Percentiles rank a stretch among this genome's conserved stretches.
Evolutionary conservation across 345 rosid species (phyloP).

Genomic region (Corymbia maculata): DNA sequence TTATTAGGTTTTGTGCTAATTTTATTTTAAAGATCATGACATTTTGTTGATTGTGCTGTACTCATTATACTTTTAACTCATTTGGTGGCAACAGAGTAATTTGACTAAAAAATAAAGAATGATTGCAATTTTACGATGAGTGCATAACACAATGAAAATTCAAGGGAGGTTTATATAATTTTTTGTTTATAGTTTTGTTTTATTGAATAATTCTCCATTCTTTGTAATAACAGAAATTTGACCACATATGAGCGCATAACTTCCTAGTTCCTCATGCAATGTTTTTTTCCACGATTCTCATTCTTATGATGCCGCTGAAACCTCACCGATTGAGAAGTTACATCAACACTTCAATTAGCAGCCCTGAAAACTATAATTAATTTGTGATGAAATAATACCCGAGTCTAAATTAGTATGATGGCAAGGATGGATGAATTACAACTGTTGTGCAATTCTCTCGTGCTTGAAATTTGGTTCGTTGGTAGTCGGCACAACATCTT

Average conservation of each 20-base stretch:
- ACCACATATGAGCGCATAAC: background rate
- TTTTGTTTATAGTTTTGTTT: background rate
- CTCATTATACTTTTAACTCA: background rate
- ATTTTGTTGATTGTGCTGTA: background rate
- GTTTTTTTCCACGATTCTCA: background rate
- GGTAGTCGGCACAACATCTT: background rate
- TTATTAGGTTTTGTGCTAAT: background rate
- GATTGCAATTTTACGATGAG: background rate
- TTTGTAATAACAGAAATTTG: background rate
- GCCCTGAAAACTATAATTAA: background rate
- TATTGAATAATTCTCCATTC: background rate
- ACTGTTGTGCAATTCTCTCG: background rate
- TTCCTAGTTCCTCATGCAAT: background rate
- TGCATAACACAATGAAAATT: background rate
- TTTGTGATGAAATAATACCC: background rate
- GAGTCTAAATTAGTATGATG: background rate
- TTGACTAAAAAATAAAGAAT: background rate
- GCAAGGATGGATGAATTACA: background rate
- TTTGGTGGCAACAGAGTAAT: background rate
- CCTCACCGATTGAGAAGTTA: background rate
- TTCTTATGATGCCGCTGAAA: background rate
- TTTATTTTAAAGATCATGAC: background rate
- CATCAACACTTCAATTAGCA: background rate
- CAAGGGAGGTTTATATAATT: background rate
- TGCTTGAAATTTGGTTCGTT: background rate